phyloP scores from a whole-genome alignment of 352 stramenopile species.

The Phytophthora brassicae region DNA sequence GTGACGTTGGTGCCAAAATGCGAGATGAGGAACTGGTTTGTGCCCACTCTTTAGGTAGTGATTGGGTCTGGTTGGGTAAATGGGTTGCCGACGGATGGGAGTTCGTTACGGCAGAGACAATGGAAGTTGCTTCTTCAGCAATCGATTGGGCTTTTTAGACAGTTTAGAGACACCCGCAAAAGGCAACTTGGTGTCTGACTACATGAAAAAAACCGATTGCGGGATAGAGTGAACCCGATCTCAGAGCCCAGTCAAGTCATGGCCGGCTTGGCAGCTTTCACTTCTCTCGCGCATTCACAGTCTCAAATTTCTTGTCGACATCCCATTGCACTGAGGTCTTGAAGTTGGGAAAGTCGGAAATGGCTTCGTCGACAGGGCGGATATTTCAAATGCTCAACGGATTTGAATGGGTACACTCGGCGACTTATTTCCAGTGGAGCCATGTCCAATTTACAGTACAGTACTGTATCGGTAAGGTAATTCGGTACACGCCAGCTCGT shows the following conservation, averaged over 20 bases:
- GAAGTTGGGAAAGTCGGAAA: too few species aligned
- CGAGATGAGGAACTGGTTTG: constrained; percentile 29
- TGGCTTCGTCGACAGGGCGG: neutral
- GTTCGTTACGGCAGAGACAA: too few species aligned
- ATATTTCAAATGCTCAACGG: neutral
- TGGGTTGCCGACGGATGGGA: neutral
- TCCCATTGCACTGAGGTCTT: neutral
- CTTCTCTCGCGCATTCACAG: neutral
- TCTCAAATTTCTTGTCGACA: neutral
- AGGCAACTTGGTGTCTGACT: constrained; percentile 7
- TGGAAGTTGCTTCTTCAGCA: too few species aligned
- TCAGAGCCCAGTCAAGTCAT: too few species aligned
- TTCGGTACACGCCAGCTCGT: neutral
- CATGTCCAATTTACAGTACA: too few species aligned
- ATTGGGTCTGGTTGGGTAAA: too few species aligned
- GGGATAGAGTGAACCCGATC: constrained; percentile 15
- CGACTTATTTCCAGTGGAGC: neutral
- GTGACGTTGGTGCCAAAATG: constrained; percentile 23
- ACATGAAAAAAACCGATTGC: constrained; percentile 1
- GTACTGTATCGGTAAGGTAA: neutral
- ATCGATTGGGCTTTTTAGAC: too few species aligned
- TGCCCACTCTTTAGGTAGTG: too few species aligned
- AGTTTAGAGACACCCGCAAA: too few species aligned
- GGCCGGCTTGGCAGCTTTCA: too few species aligned
- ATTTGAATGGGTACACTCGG: neutral